Evolutionary conservation across 352 stramenopile species (phyloP), one percentile per base, ranked within the genome.

Genomic region (Hyaloperonospora brassicae): DNA sequence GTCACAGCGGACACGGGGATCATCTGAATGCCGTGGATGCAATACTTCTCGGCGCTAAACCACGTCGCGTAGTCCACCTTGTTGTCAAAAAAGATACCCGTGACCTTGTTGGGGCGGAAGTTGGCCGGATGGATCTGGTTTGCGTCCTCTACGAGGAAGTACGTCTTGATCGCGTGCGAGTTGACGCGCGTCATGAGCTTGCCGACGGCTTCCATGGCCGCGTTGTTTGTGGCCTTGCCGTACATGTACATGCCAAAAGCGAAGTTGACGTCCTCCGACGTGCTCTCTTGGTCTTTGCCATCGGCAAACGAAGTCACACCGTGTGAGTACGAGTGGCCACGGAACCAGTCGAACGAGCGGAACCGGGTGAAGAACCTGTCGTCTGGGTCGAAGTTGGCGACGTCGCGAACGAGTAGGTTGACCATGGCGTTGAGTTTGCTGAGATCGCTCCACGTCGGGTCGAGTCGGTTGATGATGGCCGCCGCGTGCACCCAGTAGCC

Each of bases 11-110:
- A 82, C 34, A 87, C 76, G 45, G 72, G 78, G 49, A 88, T 79
- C 79, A 89, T 89, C 60, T 89, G 79, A 51, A 89, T 89, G 48
- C 79, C 79, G 59, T 89, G 79, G 62, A 89, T 89, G 49, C 68
- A 83, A 64, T 86, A 71, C 59, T 82, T 84, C 48, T 87, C 76
- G 14, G 72, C 50, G 50, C 76, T 86, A 64, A 89, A 89, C 76
- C 76, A 89, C 47, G 76, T 86, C 24, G 79, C 67, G 61, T 89
- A 89, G 63, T 83, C 72, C 27, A 64, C 71, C 61, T 89, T 89
- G 67, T 89, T 89, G 57, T 89, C 78, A 44, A 82, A 79, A 13
- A 89, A 44, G 22, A 44, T 84, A 38, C 75, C 78, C 27, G 76
- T 83, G 55, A 90, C 80, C 39, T 90, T 78, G 62, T 90, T 90